Evolutionary conservation across 1,139 yeast genomes (phyloP), one percentile per base, ranked within the genome.

Genomic region (Protomyces lactucae-debilis): DNA sequence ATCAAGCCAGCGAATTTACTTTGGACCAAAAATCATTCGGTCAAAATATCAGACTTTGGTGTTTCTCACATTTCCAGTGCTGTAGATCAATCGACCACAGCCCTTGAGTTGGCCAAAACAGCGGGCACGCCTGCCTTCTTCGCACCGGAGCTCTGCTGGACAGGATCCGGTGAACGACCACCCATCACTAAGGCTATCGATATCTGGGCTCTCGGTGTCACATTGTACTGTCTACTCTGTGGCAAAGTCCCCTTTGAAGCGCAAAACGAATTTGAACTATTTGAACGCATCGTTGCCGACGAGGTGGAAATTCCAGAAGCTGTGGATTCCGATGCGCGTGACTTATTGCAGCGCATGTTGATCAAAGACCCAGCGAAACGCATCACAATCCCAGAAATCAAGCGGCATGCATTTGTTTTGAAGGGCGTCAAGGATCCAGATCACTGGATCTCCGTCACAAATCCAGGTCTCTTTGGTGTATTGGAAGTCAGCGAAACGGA

Each of bases 191-290:
- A 85, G 71, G 90, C 88, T 74, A 88, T 92, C 65, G 98, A 92
- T 75, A 87, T 92, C 16, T 95, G 99, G 99, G 97, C 99, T 0
- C 76, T 92, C 40, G 99, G 99, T 3, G 92, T 93, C 1, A 93
- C 99, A 0, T 78, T 95, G 25, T 93, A 86, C 73, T 92, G 99
- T 74, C 78, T 95, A 53, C 75, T 93, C 23, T 93, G 88, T 76
- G 99, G 99, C 8, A 80, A 82, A 68, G 83, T 93, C 54, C 99
- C 99, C 1, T 95, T 93, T 74, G 84, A 86, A 72, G 97, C 97
- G 0, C 93, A 87, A 57, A 85, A 87, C 60, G 99, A 93, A 73
- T 88, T 83, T 75, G 92, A 87, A 68, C 79, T 95, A 56, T 93
- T 93, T 74, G 87, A 87, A 66, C 93, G 87, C 18, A 93, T 95